Evolutionary conservation across 2,329 filamentous ascomycete species (phyloP).

Genomic region (Celoporthe dispersa): DNA sequence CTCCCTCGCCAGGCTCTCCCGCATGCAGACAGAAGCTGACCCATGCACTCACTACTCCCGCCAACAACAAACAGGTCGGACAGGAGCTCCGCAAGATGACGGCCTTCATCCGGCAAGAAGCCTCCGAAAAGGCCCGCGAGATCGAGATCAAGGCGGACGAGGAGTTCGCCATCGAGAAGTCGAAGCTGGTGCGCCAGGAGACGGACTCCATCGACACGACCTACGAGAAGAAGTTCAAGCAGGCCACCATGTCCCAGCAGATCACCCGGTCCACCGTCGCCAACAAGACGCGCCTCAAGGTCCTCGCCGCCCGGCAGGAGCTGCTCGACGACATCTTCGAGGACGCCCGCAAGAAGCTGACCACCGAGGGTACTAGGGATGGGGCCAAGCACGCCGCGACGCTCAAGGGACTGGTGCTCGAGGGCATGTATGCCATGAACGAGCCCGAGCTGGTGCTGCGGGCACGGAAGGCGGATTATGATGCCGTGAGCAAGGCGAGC

Average conservation of each 20-base stretch:
- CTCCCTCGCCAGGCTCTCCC: constrained; percentile 24
- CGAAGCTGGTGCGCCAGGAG: constrained; percentile 95
- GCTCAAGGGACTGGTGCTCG: constrained; percentile 81
- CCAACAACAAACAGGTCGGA: constrained; percentile 77
- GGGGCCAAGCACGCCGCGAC: constrained; percentile 74
- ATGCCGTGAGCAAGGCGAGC: constrained; percentile 76
- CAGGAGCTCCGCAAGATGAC: constrained; percentile 99
- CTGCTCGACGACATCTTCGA: constrained; percentile 91
- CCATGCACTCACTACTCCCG: constrained; percentile 1
- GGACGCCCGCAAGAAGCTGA: constrained; percentile 73
- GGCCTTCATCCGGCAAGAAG: constrained; percentile 99
- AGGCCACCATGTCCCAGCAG: constrained; percentile 97
- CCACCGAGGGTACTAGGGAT: constrained; percentile 63
- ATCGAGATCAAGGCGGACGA: constrained; percentile 94
- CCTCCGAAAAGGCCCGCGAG: constrained; percentile 93
- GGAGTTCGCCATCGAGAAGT: constrained; percentile 98
- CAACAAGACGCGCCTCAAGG: constrained; percentile 92
- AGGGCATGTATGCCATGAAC: constrained; percentile 86
- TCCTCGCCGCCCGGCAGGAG: constrained; percentile 86
- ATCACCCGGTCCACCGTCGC: constrained; percentile 94
- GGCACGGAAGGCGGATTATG: constrained; percentile 79
- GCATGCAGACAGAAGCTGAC: constrained; percentile 14
- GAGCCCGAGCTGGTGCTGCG: constrained; percentile 78
- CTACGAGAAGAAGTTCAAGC: constrained; percentile 99
- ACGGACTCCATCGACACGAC: constrained; percentile 87